Conservation (phyloP, 805 yeast species). For the Myxozyma vanderwaltii region DNA sequence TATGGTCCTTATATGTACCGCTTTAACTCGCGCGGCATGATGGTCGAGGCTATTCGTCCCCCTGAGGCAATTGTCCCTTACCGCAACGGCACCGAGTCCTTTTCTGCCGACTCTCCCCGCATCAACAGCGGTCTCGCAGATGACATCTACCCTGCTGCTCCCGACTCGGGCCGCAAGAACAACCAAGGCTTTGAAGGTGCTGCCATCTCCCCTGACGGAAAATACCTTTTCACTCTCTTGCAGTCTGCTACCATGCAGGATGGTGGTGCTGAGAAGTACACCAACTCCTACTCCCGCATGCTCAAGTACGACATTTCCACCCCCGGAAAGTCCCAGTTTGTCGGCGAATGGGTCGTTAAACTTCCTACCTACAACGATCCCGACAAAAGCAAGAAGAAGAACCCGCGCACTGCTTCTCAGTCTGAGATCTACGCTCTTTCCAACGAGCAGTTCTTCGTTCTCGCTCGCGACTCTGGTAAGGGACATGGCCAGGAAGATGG, state of each 20-base stretch:
- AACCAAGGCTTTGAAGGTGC: conserved; percentile 32
- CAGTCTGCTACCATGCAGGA: conserved; percentile 31
- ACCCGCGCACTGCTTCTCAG: conserved; percentile 29
- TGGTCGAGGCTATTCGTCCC: conserved; percentile 31
- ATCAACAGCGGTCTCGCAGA: conserved; percentile 7
- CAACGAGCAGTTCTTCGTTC: conserved; percentile 19
- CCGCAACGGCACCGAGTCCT: conserved; percentile 23
- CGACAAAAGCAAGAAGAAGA: conserved; percentile 9
- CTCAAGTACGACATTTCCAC: conserved; percentile 24
- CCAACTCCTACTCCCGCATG: conserved; percentile 21
- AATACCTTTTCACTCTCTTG: conserved; percentile 20
- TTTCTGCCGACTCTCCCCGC: conserved; percentile 30
- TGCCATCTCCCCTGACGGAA: conserved; percentile 28
- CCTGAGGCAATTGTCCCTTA: conserved; percentile 26
- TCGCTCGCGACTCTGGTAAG: conserved; percentile 28
- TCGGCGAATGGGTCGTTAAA: conserved; percentile 30
- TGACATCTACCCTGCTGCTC: conserved; percentile 25
- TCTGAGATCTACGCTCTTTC: conserved; percentile 30
- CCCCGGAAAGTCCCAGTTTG: conserved; percentile 5
- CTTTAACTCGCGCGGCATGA: conserved; percentile 20
- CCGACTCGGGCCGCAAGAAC: conserved; percentile 29
- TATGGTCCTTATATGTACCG: conserved; percentile 29
- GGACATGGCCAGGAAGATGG: conserved; percentile 29
- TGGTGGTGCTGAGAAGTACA: conserved; percentile 26
- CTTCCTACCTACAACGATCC: conserved; percentile 24